Base-by-base conservation (phyloP, 768 basidiomycete genomes). In the Auriscalpium orientale region DNA sequence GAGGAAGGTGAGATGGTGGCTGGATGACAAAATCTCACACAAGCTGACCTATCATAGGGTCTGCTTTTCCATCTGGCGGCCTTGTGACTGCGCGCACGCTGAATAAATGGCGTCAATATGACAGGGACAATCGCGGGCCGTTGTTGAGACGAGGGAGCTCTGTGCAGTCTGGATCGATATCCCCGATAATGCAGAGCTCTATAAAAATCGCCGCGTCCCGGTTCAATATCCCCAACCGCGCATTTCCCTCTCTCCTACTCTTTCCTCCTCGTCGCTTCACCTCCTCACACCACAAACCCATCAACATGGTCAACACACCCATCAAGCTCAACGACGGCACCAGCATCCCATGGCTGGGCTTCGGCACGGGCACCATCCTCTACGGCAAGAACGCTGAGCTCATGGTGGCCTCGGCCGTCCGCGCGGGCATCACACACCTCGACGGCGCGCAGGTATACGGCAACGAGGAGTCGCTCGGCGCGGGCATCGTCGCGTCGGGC, bases 401-500 rank as follows among this genome's bases (percentile, higher is more conserved):
- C 34, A 51, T 62, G 12, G 65, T 70, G 28, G 50, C 59, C 0
- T 55, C 56, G 16, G 75, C 75, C 15, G 66, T 76, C 54, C 43
- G 55, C 4, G 64, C 62, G n/a, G 73, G 73, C 22, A 66, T 74
- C 62, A 66, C 64, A 11, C 72, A 75, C 56, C 61, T 76, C 58
- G 75, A 76, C 51, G 66, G 69, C 16, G 74, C 74, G 1, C 72
- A 74, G 62, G 21, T 64, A 38, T 76, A 76, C 60, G 28, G 16
- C 5, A 76, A 76, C 55, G 75, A 75, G 56, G 67, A 71, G 13
- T 64, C 67, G 3, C 65, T 74, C 47, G 74, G 74, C 10, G 67
- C 60, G 1, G 74, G 62, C 16, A 69, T 74, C 47, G 62, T 50
- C 3, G 56, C 62, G 0, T 68, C 72, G 6, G 71, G 71, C n/a